Percentiles rank a stretch among this genome's conserved stretches.
phyloP scores from a whole-genome alignment of 345 rosid genomes.

The Corchorus capsularis region DNA sequence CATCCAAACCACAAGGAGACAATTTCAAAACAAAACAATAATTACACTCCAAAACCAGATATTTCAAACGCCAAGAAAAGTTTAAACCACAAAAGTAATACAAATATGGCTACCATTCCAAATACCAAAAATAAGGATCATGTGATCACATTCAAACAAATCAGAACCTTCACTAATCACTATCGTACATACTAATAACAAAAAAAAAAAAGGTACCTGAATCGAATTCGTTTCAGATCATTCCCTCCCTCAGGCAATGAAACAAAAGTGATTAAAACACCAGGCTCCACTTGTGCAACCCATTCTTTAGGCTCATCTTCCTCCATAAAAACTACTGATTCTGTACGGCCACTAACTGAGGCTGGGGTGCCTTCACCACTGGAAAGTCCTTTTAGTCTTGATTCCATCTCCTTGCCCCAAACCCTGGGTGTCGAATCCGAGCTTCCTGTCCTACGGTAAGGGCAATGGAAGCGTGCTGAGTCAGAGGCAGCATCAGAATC shows the following conservation, averaged over 20 bases:
- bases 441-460: conserved; percentile 72
- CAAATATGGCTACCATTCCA: conserved; percentile 11
- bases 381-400: conserved; percentile 72
- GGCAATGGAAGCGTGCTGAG: conserved; percentile 64
- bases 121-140: neutral
- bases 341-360: conserved; percentile 79
- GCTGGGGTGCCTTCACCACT: conserved; percentile 95
- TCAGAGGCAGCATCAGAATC: conserved; percentile 72
- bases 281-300: conserved; percentile 99
- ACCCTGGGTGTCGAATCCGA: conserved; percentile 64
- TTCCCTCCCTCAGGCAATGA: conserved; percentile 92
- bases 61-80: neutral
- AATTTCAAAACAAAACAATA: conserved; percentile 6
- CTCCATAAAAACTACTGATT: conserved; percentile 74
- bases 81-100: neutral
- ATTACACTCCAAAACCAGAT: neutral
- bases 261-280: conserved; percentile 90
- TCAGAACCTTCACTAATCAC: conserved; percentile 19
- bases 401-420: conserved; percentile 83
- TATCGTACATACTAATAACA: conserved; percentile 14
- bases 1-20: conserved; percentile 12
- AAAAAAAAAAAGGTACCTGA: conserved; percentile 58
- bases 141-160: conserved; percentile 18
- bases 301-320: conserved; percentile 97
- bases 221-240: conserved; percentile 88